These are phyloP conservation scores for Picea abies DNA, from an alignment of 83 land plant genomes.

Conservation along the genomic window DNA sequence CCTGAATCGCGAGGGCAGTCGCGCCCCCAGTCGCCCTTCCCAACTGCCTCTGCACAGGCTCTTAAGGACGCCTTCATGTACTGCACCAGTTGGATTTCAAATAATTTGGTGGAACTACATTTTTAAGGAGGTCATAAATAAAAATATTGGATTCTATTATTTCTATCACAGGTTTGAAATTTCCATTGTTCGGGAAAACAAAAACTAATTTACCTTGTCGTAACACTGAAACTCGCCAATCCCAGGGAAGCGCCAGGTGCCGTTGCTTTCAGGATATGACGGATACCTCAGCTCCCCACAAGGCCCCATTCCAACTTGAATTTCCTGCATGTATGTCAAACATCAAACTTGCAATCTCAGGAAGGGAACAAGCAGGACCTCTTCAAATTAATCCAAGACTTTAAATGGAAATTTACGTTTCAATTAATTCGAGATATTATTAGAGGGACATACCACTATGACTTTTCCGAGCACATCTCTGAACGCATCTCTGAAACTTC, in stretches of 20 bases:
- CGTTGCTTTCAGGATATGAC: slow-evolving; percentile 77
- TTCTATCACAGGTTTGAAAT: too few relatives aligned
- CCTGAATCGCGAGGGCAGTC: slow-evolving; percentile 72
- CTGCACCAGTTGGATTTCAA: slow-evolving; percentile 28
- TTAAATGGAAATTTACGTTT: too few relatives aligned
- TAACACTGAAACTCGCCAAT: slow-evolving; percentile 92
- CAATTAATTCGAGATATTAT: too few relatives aligned
- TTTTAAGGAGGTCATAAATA: too few relatives aligned
- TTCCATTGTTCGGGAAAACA: too few relatives aligned
- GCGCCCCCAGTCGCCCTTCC: slow-evolving; percentile 65
- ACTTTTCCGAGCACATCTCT: slow-evolving; percentile 61
- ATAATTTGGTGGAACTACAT: too few relatives aligned
- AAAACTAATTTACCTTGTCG: slow-evolving; percentile 60
- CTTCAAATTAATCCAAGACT: too few relatives aligned
- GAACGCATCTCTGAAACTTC: slow-evolving; percentile 75
- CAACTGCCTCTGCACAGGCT: slow-evolving; percentile 60
- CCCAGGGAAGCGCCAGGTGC: slow-evolving; percentile 82
- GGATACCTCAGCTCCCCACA: slow-evolving; percentile 89
- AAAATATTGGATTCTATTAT: too few relatives aligned
- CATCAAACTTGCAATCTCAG: too few relatives aligned
- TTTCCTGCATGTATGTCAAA: slow-evolving; percentile 68
- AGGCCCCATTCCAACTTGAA: slow-evolving; percentile 92
- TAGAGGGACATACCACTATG: slow-evolving; percentile 51
- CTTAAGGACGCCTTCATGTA: slow-evolving; percentile 70
- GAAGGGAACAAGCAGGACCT: too few relatives aligned